Conservation (phyloP, 140 eudicot species). For the Eryngium alpinum region DNA sequence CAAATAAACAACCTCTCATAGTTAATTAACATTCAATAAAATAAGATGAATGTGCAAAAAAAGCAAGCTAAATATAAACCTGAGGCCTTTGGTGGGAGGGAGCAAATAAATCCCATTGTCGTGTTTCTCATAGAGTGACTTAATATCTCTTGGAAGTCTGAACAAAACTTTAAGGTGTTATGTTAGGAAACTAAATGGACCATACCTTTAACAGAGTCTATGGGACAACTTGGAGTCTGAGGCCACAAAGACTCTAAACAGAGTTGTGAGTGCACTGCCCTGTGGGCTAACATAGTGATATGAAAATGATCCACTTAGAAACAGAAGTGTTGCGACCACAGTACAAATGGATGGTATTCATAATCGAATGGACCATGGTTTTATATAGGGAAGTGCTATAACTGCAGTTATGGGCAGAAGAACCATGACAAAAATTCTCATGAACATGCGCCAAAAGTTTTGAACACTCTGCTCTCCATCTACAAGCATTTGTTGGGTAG, state of each 20-base stretch:
- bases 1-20: no score
- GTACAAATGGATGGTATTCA: conserved; percentile 61
- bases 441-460: conserved; percentile 18
- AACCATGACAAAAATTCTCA: conserved; percentile 14
- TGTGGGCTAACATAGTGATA: conserved; percentile 17
- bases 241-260: conserved; percentile 46
- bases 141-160: no score
- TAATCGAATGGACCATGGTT: conserved; percentile 55
- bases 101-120: no score
- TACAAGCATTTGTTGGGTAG: not conserved
- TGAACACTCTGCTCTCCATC: not conserved
- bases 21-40: no score
- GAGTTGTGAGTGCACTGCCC: conserved; percentile 50
- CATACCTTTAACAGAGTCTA: no score
- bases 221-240: conserved; percentile 28
- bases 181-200: no score
- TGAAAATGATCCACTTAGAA: conserved; percentile 24
- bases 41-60: no score
- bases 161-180: no score
- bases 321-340: conserved; percentile 27
- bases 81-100: no score
- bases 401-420: conserved; percentile 28
- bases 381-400: conserved; percentile 43
- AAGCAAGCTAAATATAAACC: no score
- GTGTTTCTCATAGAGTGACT: no score